Conservation (phyloP, 1,284 basidiomycete genomes). For the Malassezia yamatoensis region DNA sequence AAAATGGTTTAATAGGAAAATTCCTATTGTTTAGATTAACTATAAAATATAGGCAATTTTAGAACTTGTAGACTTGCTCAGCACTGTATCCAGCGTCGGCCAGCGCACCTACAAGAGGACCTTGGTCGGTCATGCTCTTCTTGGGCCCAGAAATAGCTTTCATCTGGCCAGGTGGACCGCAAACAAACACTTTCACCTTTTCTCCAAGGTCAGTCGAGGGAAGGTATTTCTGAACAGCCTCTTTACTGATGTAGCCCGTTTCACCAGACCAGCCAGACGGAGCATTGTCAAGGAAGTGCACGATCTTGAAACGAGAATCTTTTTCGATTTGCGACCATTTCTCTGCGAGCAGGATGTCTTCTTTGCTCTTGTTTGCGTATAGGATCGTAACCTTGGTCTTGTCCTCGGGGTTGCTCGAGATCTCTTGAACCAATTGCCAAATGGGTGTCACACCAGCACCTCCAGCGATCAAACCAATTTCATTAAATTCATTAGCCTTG, state of each 20-base stretch:
- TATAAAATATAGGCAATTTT: background rate
- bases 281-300: conserved; percentile 77
- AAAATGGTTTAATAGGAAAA: no score
- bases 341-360: conserved; percentile 77
- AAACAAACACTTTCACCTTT: conserved; percentile 80
- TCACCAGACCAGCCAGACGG: conserved; percentile 55
- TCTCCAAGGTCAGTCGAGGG: conserved; percentile 58
- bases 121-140: conserved; percentile 41
- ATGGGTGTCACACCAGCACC: conserved; percentile 61
- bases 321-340: conserved; percentile 58
- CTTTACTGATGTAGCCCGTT: conserved; percentile 56
- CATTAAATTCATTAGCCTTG: conserved; percentile 51
- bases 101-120: conserved; percentile 41
- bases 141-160: conserved; percentile 42
- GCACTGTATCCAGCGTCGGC: conserved; percentile 39
- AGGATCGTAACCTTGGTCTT: conserved; percentile 89
- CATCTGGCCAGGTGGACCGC: conserved; percentile 53
- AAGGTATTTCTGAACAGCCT: conserved; percentile 64
- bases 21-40: no score
- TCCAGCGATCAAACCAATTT: conserved; percentile 81
- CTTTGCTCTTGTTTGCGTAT: conserved; percentile 79
- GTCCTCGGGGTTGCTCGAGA: conserved; percentile 58
- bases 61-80: conserved; percentile 41
- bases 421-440: conserved; percentile 49
- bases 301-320: conserved; percentile 58